Evolutionary conservation across 2,329 filamentous ascomycete genomes (phyloP), one percentile per base, ranked within the genome.

Genomic region (Xylaria sp.): DNA sequence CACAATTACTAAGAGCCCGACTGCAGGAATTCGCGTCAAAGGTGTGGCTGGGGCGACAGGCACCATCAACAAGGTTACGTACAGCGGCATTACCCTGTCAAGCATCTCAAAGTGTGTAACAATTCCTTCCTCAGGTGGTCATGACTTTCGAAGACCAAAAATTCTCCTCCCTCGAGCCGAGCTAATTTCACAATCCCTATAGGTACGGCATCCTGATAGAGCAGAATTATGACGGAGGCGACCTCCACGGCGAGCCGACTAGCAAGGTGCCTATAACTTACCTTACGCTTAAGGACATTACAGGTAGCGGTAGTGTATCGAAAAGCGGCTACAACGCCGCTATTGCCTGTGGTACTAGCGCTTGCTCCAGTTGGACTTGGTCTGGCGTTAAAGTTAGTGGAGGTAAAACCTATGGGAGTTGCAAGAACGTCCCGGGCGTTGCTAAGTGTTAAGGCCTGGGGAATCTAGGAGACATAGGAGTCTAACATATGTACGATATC

Each of bases 161-260:
- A 3, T 10, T 0, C 8, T 25, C 33, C 3, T 0, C 9, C 1
- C 3, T 29, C 3, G n/a, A n/a, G n/a, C n/a, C 19, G 11, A 40
- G 15, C 54, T 62, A 25, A 58, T 48, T 9, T 21, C 2, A 15
- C 8, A n/a, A 49, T 6, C 11, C 25, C 29, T 4, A 41, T 23
- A 75, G 80, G 21, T 85, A 86, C 70, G 84, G 81, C 44, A 81
- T 87, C 60, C 77, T 86, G 52, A 80, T 88, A 60, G 76, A 87
- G 72, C 85, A 88, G 75, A 83, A 86, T 71, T 87, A 86, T 67
- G 74, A 80, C 53, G 77, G 74, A 54, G 80, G 79, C 19, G 72
- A 62, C 25, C 73, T 63, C 70, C 4, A 70, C 66, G 49, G 77
- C 41, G 76, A 68, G 1, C 80, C 82, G 5, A 84, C 81, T 23